Percentiles rank a stretch among this genome's conserved stretches.
phyloP scores from a whole-genome alignment of 352 stramenopile species.

The Phytophthora fragariaefolia region DNA sequence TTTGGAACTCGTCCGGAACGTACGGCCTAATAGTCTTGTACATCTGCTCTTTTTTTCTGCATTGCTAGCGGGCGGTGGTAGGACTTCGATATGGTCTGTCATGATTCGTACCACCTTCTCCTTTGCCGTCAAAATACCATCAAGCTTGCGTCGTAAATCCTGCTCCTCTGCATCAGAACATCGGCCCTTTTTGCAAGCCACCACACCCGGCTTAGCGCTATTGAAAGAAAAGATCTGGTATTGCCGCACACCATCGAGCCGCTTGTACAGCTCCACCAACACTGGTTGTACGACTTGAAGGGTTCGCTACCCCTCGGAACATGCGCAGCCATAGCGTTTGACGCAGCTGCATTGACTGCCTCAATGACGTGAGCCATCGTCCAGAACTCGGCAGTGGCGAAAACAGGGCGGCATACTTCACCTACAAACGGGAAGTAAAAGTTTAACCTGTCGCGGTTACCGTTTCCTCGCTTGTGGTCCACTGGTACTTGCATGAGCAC shows the following conservation, averaged over 20 bases:
- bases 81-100: background rate
- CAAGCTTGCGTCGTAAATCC: conserved; percentile 2
- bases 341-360: background rate
- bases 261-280: conserved; percentile 9
- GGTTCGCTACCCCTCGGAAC: background rate
- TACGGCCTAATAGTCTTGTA: conserved; percentile 20
- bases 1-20: conserved; percentile 17
- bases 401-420: conserved; percentile 4
- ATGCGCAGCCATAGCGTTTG: background rate
- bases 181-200: background rate
- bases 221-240: conserved; percentile 21
- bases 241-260: conserved; percentile 5
- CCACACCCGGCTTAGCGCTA: background rate
- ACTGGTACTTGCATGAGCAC: conserved; percentile 16
- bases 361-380: background rate
- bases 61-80: conserved; percentile 13
- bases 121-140: conserved; percentile 4
- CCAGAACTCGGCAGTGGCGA: background rate
- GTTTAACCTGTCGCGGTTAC: conserved; percentile 5
- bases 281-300: conserved; percentile 17
- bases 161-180: background rate
- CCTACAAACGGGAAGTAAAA: conserved; percentile 13
- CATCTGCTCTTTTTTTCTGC: conserved; percentile 20
- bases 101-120: background rate
- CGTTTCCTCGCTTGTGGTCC: background rate